Conservation (phyloP, 2,329 filamentous ascomycete species). For the Setomelanomma holmii region DNA sequence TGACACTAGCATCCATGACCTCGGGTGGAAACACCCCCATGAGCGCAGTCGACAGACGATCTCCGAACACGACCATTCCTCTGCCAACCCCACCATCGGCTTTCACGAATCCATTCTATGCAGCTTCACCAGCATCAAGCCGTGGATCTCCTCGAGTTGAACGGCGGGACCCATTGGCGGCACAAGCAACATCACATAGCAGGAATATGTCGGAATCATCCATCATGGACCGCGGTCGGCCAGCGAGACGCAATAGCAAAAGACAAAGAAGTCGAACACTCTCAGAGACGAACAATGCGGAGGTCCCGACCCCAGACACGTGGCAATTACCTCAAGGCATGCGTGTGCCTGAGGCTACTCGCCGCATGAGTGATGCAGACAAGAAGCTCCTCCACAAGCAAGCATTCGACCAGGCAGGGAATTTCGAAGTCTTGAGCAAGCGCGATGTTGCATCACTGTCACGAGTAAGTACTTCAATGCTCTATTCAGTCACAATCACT, state of each 20-base stretch:
- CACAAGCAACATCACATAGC: conserved; percentile 30
- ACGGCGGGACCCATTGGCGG: conserved; percentile 38
- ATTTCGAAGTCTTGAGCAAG: conserved; percentile 51
- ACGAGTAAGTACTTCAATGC: conserved; percentile 54
- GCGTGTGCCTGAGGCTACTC: conserved; percentile 43
- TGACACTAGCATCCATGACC: conserved; percentile 35
- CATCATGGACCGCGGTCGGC: conserved; percentile 48
- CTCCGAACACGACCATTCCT: conserved; percentile 36
- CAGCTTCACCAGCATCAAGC: conserved; percentile 38
- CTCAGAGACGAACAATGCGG: conserved; percentile 40
- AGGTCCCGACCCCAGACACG: conserved; percentile 31
- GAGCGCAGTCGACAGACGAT: conserved; percentile 41
- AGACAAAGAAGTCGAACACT: conserved; percentile 40
- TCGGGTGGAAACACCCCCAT: conserved; percentile 33
- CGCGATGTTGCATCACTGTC: conserved; percentile 61
- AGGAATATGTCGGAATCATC: conserved; percentile 49
- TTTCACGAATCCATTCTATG: conserved; percentile 40
- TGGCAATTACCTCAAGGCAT: conserved; percentile 49
- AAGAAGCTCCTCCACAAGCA: conserved; percentile 48
- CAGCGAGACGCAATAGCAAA: conserved; percentile 41
- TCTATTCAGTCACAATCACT: conserved; percentile 16
- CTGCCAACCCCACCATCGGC: conserved; percentile 41
- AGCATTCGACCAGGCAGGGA: conserved; percentile 48
- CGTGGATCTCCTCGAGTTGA: conserved; percentile 42
- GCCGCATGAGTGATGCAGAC: conserved; percentile 43